Conservation (phyloP, 2,329 filamentous ascomycete genomes). For the Penicillium expansum region DNA sequence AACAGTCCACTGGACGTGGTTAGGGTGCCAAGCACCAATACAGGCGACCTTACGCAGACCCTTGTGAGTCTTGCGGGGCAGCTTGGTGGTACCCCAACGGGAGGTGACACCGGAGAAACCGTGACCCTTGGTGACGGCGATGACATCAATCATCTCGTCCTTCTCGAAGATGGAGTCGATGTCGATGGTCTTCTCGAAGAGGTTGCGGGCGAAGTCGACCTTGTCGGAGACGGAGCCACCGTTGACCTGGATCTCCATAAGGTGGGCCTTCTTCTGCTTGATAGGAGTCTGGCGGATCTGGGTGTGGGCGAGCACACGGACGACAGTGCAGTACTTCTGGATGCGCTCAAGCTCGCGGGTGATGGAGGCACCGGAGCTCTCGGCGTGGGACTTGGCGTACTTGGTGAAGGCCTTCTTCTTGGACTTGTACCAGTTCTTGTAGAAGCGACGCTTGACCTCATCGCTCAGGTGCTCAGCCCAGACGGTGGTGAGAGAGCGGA, state of each 20-base stretch:
- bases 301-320: slow-evolving; percentile 98
- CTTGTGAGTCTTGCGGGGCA: slow-evolving; percentile 99
- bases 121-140: slow-evolving; percentile 99
- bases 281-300: slow-evolving; percentile 99
- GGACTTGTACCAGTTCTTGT: slow-evolving; percentile 99
- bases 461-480: slow-evolving; percentile 99
- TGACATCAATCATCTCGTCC: slow-evolving; percentile 99
- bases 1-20: slow-evolving; percentile 99
- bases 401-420: slow-evolving; percentile 99
- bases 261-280: slow-evolving; percentile 99
- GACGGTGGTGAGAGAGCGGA: slow-evolving; percentile 98
- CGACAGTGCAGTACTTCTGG: slow-evolving; percentile 99
- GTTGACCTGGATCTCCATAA: slow-evolving; percentile 99
- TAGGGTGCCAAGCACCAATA: slow-evolving; percentile 99
- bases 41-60: slow-evolving; percentile 99
- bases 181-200: slow-evolving; percentile 98
- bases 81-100: slow-evolving; percentile 99
- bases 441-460: slow-evolving; percentile 99
- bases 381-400: slow-evolving; percentile 99
- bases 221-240: slow-evolving; percentile 94
- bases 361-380: slow-evolving; percentile 84
- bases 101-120: slow-evolving; percentile 96
- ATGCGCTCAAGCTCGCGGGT: slow-evolving; percentile 98
- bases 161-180: slow-evolving; percentile 96
- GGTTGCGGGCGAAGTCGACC: slow-evolving; percentile 89